Conservation (phyloP, 306 rosid genomes). For the Sicyos edulis region DNA sequence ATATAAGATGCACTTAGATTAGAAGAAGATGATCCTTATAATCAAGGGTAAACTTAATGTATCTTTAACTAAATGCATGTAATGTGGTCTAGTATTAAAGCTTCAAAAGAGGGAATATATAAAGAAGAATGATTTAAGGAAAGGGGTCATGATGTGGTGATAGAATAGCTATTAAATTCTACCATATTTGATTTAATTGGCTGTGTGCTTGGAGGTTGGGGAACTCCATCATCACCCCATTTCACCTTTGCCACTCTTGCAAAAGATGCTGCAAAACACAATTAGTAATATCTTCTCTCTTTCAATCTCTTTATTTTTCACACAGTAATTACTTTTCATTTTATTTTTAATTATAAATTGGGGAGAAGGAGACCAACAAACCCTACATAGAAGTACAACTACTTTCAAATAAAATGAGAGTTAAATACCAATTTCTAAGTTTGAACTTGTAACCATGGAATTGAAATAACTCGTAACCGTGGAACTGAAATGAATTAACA, state of each 20-base stretch:
- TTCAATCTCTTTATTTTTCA: neutral
- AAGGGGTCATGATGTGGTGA: neutral
- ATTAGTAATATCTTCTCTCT: neutral
- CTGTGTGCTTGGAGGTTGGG: slow-evolving; percentile 19
- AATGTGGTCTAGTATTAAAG: neutral
- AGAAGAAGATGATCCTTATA: too few species aligned
- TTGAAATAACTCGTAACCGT: too few species aligned
- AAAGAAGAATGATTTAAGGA: slow-evolving; percentile 11
- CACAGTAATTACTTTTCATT: too few species aligned
- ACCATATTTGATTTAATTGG: neutral
- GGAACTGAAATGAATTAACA: too few species aligned
- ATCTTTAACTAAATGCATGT: neutral
- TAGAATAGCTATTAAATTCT: neutral
- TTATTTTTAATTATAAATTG: too few species aligned
- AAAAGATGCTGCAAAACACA: neutral
- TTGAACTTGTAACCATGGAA: too few species aligned
- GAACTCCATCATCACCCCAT: slow-evolving; percentile 22
- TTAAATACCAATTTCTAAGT: too few species aligned
- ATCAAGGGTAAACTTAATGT: too few species aligned
- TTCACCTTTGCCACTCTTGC: slow-evolving; percentile 12
- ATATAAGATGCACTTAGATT: too few species aligned
- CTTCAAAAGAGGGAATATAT: neutral
- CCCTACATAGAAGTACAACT: too few species aligned
- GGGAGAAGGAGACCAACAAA: too few species aligned
- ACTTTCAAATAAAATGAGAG: too few species aligned